Percentiles rank a stretch among this genome's conserved stretches.
These are phyloP conservation scores for Bondarzewia mesenterica DNA, from an alignment of 1,284 basidiomycete genomes.

Conservation along the genomic window DNA sequence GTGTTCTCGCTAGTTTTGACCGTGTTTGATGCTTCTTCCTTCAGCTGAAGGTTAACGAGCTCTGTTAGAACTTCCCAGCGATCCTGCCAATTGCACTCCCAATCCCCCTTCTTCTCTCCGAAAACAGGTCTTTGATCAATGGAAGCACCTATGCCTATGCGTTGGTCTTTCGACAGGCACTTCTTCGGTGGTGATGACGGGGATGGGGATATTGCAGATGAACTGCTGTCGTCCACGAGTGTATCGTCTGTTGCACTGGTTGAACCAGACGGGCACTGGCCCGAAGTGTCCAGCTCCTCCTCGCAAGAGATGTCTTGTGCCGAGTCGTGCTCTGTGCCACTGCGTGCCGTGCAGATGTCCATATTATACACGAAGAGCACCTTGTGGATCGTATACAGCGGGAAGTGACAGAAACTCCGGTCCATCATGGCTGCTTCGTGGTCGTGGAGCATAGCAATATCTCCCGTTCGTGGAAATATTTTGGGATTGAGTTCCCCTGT, in stretches of 20 bases:
- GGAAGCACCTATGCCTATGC: neutral
- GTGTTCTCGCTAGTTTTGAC: neutral
- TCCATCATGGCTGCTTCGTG: slow-evolving; percentile 39
- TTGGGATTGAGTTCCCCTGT: slow-evolving; percentile 20
- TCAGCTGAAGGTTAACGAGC: slow-evolving; percentile 10
- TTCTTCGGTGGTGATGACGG: neutral
- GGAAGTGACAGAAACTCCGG: slow-evolving; percentile 45
- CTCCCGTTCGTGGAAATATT: slow-evolving; percentile 59
- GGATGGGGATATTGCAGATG: neutral
- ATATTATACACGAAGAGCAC: slow-evolving; percentile 53
- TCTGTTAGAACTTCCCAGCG: slow-evolving; percentile 22
- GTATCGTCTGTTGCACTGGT: neutral
- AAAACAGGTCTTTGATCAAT: slow-evolving; percentile 1
- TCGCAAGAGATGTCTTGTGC: neutral
- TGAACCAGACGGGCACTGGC: neutral
- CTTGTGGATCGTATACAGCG: slow-evolving; percentile 59
- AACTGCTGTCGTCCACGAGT: neutral
- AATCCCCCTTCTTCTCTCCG: slow-evolving; percentile 6
- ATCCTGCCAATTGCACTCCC: slow-evolving; percentile 18
- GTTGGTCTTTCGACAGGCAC: slow-evolving; percentile 1
- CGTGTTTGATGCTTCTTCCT: neutral
- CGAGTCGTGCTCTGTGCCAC: neutral
- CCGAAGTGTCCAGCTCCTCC: neutral
- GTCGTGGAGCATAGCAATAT: slow-evolving; percentile 48
- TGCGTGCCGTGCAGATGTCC: slow-evolving; percentile 18